Evolutionary conservation across 2,329 filamentous ascomycete genomes (phyloP).

Genomic region (Cercospora citrullina): DNA sequence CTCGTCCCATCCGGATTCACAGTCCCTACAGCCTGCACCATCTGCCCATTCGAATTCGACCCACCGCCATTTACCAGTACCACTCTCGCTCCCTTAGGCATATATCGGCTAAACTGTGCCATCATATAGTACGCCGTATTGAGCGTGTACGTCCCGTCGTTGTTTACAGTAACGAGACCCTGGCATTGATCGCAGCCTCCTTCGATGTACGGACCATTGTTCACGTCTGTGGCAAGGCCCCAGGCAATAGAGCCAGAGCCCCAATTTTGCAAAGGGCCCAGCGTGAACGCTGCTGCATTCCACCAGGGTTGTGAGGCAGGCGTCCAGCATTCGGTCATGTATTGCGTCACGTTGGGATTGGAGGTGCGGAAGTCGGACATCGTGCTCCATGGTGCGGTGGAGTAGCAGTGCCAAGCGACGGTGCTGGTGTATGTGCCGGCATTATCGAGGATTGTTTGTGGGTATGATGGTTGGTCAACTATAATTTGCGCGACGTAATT

Average conservation of each 20-base stretch:
- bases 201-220: constrained; percentile 23
- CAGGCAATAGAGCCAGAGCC: constrained; percentile 26
- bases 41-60: constrained; percentile 2
- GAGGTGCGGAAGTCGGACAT: constrained; percentile 23
- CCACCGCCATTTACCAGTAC: constrained; percentile 18
- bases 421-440: constrained; percentile 23
- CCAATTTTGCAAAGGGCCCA: constrained; percentile 30
- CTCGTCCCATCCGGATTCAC: constrained; percentile 26
- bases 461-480: constrained; percentile 21
- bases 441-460: constrained; percentile 23
- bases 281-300: constrained; percentile 25
- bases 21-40: constrained; percentile 20
- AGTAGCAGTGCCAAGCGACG: constrained; percentile 30
- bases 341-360: constrained; percentile 23
- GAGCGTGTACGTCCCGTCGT: constrained; percentile 19
- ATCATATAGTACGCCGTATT: constrained; percentile 29
- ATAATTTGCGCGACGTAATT: neutral
- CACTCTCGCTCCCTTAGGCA: constrained; percentile 20
- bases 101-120: constrained; percentile 27
- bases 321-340: constrained; percentile 30
- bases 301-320: constrained; percentile 21
- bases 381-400: constrained; percentile 18
- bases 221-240: constrained; percentile 21
- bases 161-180: constrained; percentile 24
- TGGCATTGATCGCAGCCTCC: constrained; percentile 22